Conservation (phyloP, 106 monocot genomes). For the Triglochin maritima region DNA sequence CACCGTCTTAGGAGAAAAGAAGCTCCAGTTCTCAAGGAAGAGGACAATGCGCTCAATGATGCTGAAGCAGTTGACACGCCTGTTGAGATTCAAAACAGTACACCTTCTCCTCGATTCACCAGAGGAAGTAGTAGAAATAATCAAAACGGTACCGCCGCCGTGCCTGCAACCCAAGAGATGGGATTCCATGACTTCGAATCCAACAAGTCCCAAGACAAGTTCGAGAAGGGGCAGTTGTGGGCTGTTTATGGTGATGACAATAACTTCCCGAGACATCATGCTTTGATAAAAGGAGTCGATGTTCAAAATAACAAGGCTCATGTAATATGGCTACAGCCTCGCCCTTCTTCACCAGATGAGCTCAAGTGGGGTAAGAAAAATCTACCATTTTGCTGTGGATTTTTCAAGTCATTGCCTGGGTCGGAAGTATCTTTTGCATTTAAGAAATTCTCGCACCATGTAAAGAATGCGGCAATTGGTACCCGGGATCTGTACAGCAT, state of each 20-base stretch:
- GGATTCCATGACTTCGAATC: slow-evolving; percentile 54
- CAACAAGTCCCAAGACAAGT: slow-evolving; percentile 28
- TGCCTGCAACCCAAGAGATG: slow-evolving; percentile 17
- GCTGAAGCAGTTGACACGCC: no score
- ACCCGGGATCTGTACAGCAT: slow-evolving; percentile 5
- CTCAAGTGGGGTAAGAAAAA: slow-evolving; percentile 13
- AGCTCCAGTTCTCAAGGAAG: no score
- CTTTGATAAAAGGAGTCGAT: slow-evolving; percentile 32
- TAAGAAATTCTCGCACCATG: slow-evolving; percentile 11
- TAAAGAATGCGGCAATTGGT: background rate
- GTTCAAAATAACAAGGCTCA: slow-evolving; percentile 14
- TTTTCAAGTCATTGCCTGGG: slow-evolving; percentile 1
- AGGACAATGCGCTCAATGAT: no score
- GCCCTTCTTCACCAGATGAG: slow-evolving; percentile 13
- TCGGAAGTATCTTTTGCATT: background rate
- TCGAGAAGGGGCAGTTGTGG: slow-evolving; percentile 65
- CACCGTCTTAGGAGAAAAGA: no score
- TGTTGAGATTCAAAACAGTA: no score
- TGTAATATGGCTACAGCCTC: slow-evolving; percentile 59
- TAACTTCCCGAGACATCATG: slow-evolving; percentile 56
- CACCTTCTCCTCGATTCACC: no score
- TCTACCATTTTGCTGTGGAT: slow-evolving; percentile 13
- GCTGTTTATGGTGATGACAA: slow-evolving; percentile 62
- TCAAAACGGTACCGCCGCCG: no score
- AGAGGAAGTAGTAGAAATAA: no score